A percentile compares a stretch with the other conserved stretches of the same genome.
phyloP scores from a whole-genome alignment of 179 eudicot species.

The Beta lomatogona region DNA sequence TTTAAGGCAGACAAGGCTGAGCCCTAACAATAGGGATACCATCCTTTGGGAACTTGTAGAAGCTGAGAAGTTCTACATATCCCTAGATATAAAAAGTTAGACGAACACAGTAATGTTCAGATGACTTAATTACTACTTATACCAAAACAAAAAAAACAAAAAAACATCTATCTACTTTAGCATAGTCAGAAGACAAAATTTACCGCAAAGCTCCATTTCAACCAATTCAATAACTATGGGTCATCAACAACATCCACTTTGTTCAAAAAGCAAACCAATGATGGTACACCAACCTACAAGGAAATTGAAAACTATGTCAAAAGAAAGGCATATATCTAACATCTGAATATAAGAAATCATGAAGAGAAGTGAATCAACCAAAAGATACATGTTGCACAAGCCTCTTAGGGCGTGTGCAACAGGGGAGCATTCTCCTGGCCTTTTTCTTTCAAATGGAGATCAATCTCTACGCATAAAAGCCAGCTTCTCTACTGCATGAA shows the following conservation, averaged over 20 bases:
- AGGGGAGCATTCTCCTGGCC: background rate
- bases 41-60: constrained; percentile 96
- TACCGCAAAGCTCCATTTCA: no score
- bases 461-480: background rate
- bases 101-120: constrained; percentile 4
- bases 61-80: constrained; percentile 71
- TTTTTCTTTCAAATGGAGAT: background rate
- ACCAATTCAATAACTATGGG: no score
- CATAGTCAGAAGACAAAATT: no score
- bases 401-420: background rate
- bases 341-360: background rate
- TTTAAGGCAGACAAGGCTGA: no score
- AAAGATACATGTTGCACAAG: background rate
- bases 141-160: background rate
- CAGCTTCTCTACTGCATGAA: background rate
- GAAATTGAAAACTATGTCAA: background rate
- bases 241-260: no score
- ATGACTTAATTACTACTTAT: no score
- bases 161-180: no score
- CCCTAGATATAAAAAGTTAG: constrained; percentile 10
- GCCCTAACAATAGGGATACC: constrained; percentile 89
- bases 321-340: background rate
- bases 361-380: background rate
- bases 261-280: constrained; percentile 80
- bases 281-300: constrained; percentile 92